Percentiles rank a stretch among this genome's conserved stretches.
Conservation (phyloP, 169 alveolate species). For the Cryptosporidium canis region DNA sequence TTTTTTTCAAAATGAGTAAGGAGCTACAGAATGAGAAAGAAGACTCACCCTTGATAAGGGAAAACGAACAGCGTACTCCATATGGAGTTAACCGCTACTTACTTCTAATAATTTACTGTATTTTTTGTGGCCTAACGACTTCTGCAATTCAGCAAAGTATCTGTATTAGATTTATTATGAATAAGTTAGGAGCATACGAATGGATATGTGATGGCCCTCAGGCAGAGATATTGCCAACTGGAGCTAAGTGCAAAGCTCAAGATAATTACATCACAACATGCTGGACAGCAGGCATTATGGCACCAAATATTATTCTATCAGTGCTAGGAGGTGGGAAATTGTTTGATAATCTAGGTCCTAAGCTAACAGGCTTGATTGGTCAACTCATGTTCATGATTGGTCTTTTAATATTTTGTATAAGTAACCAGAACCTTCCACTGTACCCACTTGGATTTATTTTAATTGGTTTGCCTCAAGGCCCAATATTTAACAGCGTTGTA, state of each 20-base stretch:
- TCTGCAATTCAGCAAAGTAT: constrained; percentile 72
- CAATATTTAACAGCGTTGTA: constrained; percentile 66
- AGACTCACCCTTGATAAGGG: background rate
- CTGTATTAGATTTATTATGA: constrained; percentile 59
- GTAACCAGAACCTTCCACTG: constrained; percentile 27
- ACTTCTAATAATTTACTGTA: constrained; percentile 28
- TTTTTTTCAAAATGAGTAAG: background rate
- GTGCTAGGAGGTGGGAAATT: constrained; percentile 63
- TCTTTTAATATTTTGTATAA: constrained; percentile 37
- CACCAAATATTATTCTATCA: constrained; percentile 58
- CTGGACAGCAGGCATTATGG: constrained; percentile 73
- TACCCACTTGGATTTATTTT: constrained; percentile 67
- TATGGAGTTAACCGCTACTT: constrained; percentile 55
- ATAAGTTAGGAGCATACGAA: constrained; percentile 63
- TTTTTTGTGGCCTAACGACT: constrained; percentile 51
- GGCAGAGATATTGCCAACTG: constrained; percentile 34
- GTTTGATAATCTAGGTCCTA: constrained; percentile 67
- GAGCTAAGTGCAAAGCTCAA: constrained; percentile 62
- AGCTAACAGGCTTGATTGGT: constrained; percentile 43
- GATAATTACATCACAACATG: constrained; percentile 60
- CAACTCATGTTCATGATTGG: constrained; percentile 68
- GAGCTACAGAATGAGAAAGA: background rate
- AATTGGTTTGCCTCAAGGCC: constrained; percentile 71
- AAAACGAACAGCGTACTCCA: constrained; percentile 4
- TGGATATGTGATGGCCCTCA: constrained; percentile 25